Conservation (phyloP, 2,329 filamentous ascomycete species). For the Pleomassaria siparia region DNA sequence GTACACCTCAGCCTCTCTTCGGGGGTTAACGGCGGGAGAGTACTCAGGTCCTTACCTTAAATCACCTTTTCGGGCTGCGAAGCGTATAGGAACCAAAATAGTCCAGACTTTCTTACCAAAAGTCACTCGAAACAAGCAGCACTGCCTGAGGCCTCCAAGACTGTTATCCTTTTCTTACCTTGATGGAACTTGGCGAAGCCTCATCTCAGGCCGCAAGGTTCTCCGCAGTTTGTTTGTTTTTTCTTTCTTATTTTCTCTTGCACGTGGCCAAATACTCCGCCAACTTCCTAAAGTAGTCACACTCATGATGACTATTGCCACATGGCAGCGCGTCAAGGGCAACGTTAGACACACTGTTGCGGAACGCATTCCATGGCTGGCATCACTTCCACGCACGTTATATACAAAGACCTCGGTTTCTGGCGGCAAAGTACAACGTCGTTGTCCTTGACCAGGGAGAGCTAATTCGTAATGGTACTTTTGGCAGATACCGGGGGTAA, state of each 20-base stretch:
- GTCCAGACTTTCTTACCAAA: no score
- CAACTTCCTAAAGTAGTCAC: no score
- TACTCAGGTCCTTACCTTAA: neutral
- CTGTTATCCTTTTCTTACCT: no score
- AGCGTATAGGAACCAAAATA: no score
- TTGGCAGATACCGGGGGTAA: no score
- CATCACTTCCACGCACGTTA: neutral
- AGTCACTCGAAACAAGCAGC: no score
- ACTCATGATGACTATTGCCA: no score
- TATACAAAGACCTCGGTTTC: neutral
- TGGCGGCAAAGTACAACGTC: neutral
- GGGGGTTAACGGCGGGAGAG: neutral
- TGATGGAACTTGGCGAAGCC: neutral
- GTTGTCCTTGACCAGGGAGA: no score
- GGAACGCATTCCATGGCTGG: neutral
- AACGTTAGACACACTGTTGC: neutral
- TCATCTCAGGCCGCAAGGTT: neutral
- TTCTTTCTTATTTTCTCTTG: neutral
- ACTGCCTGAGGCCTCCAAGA: no score
- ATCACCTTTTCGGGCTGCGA: conserved; percentile 1
- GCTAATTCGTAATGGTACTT: no score
- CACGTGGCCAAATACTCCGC: no score
- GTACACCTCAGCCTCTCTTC: neutral
- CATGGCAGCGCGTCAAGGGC: neutral
- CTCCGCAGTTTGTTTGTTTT: neutral